A percentile compares a stretch with the other conserved stretches of the same genome.
These are phyloP conservation scores for Margaritispora aquatica DNA, from an alignment of 495 filamentous ascomycete species.

Conservation along the genomic window DNA sequence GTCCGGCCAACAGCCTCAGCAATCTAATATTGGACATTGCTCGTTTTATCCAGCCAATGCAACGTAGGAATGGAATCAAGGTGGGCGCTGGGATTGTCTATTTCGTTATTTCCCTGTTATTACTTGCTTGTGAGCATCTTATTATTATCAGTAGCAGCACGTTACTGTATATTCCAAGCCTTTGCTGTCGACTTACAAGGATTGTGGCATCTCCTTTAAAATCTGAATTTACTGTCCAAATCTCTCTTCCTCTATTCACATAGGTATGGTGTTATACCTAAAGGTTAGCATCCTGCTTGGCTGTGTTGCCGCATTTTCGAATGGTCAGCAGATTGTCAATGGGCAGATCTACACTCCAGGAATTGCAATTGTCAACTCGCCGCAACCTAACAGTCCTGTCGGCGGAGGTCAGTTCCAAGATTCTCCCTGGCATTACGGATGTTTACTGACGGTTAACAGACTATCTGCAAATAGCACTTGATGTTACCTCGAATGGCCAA, in stretches of 20 bases:
- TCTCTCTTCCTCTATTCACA: too few species aligned
- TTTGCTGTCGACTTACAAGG: too few species aligned
- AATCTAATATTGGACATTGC: too few species aligned
- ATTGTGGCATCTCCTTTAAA: too few species aligned
- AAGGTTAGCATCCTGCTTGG: constrained; percentile 17
- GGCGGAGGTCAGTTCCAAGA: constrained; percentile 60
- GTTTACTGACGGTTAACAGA: constrained; percentile 32
- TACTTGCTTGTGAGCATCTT: constrained; percentile 1
- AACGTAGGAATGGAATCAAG: neutral
- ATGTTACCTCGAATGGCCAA: constrained; percentile 58
- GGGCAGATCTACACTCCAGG: constrained; percentile 62
- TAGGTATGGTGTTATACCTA: too few species aligned
- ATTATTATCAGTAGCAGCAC: too few species aligned
- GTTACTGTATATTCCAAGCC: too few species aligned
- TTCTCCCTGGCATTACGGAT: neutral
- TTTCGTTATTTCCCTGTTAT: constrained; percentile 6
- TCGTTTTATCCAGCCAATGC: too few species aligned
- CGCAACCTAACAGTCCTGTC: constrained; percentile 59
- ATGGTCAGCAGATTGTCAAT: constrained; percentile 35
- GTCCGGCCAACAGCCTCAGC: too few species aligned
- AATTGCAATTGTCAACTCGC: constrained; percentile 54
- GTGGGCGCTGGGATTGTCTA: neutral
- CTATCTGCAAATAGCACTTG: constrained; percentile 57
- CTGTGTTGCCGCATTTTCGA: constrained; percentile 14
- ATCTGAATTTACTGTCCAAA: too few species aligned